phyloP scores from a whole-genome alignment of 768 basidiomycete genomes.

The Rhodotorula graminis region DNA sequence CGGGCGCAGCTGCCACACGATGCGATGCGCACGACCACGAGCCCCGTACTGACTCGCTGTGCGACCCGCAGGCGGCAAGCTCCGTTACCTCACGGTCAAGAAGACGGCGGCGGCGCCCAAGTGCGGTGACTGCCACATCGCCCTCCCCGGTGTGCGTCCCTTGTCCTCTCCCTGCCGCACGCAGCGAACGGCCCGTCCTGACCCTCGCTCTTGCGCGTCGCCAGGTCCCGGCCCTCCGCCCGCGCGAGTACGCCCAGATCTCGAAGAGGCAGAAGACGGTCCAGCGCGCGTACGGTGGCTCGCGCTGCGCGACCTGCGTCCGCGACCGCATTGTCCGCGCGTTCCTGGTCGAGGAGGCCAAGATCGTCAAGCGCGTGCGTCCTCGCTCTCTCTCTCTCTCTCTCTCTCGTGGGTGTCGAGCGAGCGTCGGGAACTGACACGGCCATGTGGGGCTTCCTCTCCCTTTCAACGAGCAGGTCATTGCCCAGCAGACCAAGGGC shows the following conservation, averaged over 20 bases:
- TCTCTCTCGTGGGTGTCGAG: no score
- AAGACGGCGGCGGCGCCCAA: conserved; percentile 86
- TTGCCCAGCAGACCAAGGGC: conserved; percentile 30
- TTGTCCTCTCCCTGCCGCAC: no score
- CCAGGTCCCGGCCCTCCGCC: conserved; percentile 93
- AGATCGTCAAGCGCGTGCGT: conserved; percentile 99
- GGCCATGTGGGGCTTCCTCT: background rate
- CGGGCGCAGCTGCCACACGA: no score
- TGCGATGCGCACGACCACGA: no score
- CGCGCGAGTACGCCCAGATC: conserved; percentile 88
- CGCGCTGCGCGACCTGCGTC: conserved; percentile 91
- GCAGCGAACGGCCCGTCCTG: no score
- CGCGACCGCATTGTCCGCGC: conserved; percentile 96
- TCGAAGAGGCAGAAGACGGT: conserved; percentile 98
- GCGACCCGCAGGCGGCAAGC: conserved; percentile 58
- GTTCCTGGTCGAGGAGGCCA: conserved; percentile 98
- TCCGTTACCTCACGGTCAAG: conserved; percentile 96
- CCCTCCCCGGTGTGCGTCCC: conserved; percentile 80
- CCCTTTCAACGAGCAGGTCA: conserved; percentile 13
- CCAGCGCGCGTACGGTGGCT: conserved; percentile 92
- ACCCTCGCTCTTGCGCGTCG: no score
- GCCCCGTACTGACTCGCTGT: background rate
- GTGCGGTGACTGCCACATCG: conserved; percentile 96
- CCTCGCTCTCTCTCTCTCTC: background rate
- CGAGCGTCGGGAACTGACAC: background rate